phyloP scores from a whole-genome alignment of 768 basidiomycete species.

The Mycena amicta region DNA sequence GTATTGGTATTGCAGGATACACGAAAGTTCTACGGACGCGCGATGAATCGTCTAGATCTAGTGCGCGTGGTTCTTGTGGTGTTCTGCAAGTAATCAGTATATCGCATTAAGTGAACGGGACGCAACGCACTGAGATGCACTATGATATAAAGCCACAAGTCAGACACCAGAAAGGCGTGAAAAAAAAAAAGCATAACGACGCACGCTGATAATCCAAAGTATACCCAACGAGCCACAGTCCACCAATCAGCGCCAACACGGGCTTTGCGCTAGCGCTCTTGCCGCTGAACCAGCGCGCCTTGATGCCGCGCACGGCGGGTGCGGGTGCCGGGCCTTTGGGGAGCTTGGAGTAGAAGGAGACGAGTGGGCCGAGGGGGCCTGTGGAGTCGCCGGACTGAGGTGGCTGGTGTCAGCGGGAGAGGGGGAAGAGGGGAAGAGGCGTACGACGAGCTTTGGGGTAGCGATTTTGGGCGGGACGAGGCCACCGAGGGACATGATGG shows the following conservation, averaged over 20 bases:
- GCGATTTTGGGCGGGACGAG: constrained; percentile 82
- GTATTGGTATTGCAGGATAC: neutral
- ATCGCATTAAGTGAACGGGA: constrained; percentile 9
- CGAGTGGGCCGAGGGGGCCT: constrained; percentile 63
- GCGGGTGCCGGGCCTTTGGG: constrained; percentile 69
- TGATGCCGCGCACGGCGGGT: constrained; percentile 50
- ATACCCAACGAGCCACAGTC: constrained; percentile 63
- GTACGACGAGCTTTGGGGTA: constrained; percentile 66
- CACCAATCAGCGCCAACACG: constrained; percentile 45
- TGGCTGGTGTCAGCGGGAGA: neutral
- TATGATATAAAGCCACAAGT: constrained; percentile 26
- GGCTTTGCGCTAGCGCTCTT: constrained; percentile 66
- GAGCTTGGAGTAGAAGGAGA: constrained; percentile 80
- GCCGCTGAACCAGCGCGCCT: constrained; percentile 64
- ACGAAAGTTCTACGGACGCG: neutral
- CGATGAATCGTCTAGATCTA: constrained; percentile 25
- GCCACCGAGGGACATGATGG: constrained; percentile 61
- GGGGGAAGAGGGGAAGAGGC: constrained; percentile 23
- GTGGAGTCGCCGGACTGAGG: constrained; percentile 62
- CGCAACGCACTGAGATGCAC: constrained; percentile 61
- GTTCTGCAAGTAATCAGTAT: constrained; percentile 42
- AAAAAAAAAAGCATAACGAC: neutral
- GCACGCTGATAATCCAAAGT: constrained; percentile 65
- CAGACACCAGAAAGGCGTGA: constrained; percentile 11
- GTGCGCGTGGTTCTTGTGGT: constrained; percentile 71